A percentile compares a stretch with the other conserved stretches of the same genome.
These are phyloP conservation scores for Penicillium diatomitis DNA, from an alignment of 495 filamentous ascomycete genomes.

Conservation along the genomic window DNA sequence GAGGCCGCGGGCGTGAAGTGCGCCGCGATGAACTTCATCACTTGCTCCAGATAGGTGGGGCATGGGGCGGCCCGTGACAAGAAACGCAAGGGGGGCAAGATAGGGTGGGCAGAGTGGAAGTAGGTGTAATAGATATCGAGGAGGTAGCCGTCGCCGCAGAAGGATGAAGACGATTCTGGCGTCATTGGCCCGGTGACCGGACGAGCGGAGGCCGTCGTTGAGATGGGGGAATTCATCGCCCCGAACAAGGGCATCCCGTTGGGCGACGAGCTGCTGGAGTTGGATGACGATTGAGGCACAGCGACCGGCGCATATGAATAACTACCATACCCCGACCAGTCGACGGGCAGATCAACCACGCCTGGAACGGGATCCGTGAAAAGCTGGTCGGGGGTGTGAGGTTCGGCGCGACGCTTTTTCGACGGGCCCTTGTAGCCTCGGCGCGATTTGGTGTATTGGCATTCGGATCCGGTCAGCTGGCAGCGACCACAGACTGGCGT, in stretches of 20 bases:
- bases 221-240: background rate
- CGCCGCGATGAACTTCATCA: constrained; percentile 39
- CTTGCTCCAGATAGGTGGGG: constrained; percentile 33
- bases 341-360: constrained; percentile 18
- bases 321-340: constrained; percentile 21
- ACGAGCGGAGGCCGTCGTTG: background rate
- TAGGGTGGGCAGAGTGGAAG: constrained; percentile 38
- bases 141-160: constrained; percentile 31
- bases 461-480: constrained; percentile 20
- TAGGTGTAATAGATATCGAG: constrained; percentile 39
- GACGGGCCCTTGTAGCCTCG: constrained; percentile 40
- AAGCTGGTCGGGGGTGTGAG: constrained; percentile 22
- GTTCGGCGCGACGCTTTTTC: constrained; percentile 38
- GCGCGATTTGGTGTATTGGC: constrained; percentile 39
- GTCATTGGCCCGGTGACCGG: constrained; percentile 14
- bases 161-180: constrained; percentile 32
- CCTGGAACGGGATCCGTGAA: constrained; percentile 13
- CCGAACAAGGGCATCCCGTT: constrained; percentile 10
- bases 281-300: constrained; percentile 14
- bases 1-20: constrained; percentile 35
- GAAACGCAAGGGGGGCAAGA: constrained; percentile 29
- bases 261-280: constrained; percentile 18
- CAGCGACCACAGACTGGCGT: constrained; percentile 38
- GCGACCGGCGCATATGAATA: constrained; percentile 20
- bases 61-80: constrained; percentile 19